These are phyloP conservation scores for Sporothrix variecibatus DNA, from an alignment of 2,329 filamentous ascomycete genomes.

Conservation along the genomic window DNA sequence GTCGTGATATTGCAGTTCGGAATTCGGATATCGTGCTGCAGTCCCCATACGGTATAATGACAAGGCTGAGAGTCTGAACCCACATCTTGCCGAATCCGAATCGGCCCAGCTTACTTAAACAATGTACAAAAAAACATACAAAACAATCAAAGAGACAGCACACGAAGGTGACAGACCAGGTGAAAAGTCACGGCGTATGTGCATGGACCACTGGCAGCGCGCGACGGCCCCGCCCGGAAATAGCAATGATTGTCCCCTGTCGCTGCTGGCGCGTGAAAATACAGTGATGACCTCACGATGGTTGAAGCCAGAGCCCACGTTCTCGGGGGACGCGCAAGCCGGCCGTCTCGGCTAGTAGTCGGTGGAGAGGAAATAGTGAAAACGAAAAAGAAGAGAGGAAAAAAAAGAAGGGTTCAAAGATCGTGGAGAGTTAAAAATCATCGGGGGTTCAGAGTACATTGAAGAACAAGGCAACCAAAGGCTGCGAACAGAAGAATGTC, in stretches of 20 bases:
- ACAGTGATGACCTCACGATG: conserved; percentile 11
- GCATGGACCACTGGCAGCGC: not conserved
- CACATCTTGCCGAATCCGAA: not conserved
- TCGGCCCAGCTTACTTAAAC: not conserved
- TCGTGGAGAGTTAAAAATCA: not conserved
- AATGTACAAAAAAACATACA: not conserved
- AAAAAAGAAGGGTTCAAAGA: not conserved
- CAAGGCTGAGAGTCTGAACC: conserved; percentile 1
- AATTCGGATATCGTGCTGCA: too few species aligned
- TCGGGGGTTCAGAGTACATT: not conserved
- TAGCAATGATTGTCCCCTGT: not conserved
- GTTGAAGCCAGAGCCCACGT: not conserved
- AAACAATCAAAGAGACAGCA: not conserved
- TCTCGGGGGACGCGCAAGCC: not conserved
- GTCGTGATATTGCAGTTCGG: not conserved
- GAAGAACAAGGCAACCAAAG: not conserved
- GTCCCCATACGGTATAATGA: too few species aligned
- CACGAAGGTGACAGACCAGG: not conserved
- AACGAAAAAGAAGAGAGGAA: not conserved
- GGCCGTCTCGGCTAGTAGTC: not conserved
- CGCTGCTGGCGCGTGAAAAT: too few species aligned
- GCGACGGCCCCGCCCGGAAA: conserved; percentile 17
- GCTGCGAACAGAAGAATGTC: not conserved
- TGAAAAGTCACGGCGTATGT: not conserved
- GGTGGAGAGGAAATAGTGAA: not conserved